A percentile compares a stretch with the other conserved stretches of the same genome.
These are phyloP conservation scores for Rhodofomes roseus DNA, from an alignment of 1,284 basidiomycete genomes.

Conservation along the genomic window DNA sequence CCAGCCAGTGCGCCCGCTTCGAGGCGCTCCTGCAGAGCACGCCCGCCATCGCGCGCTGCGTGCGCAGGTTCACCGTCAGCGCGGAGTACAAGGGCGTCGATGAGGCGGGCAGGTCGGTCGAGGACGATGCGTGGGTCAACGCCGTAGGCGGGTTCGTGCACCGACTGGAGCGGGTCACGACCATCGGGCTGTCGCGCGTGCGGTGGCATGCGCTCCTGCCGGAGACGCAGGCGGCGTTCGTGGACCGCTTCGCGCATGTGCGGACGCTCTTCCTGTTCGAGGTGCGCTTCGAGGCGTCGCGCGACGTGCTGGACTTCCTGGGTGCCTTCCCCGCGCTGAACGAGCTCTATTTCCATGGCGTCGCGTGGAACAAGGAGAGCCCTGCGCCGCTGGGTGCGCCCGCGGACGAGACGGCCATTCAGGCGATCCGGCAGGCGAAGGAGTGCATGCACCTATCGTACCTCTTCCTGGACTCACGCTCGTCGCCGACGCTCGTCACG, in stretches of 20 bases:
- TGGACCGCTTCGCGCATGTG: constrained; percentile 19
- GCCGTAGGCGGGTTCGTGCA: constrained; percentile 17
- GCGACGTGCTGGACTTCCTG: constrained; percentile 27
- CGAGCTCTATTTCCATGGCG: constrained; percentile 31
- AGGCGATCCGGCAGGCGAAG: not conserved
- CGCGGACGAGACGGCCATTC: not conserved
- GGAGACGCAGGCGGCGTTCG: constrained; percentile 22
- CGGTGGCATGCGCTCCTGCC: constrained; percentile 23
- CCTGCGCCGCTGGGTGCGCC: constrained; percentile 12
- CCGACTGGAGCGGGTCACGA: constrained; percentile 17
- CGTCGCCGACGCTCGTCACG: constrained; percentile 29
- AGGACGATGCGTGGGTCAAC: constrained; percentile 29
- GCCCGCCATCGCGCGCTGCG: constrained; percentile 23
- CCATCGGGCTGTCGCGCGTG: constrained; percentile 25
- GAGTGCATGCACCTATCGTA: constrained; percentile 26
- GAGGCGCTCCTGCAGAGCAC: constrained; percentile 16
- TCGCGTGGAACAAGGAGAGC: constrained; percentile 28
- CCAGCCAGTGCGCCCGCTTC: constrained; percentile 22
- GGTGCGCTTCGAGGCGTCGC: constrained; percentile 25
- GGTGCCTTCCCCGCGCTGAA: constrained; percentile 25
- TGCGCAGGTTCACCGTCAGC: constrained; percentile 26
- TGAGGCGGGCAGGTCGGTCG: constrained; percentile 15
- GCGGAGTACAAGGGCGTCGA: constrained; percentile 22
- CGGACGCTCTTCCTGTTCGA: constrained; percentile 29
- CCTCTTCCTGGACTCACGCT: constrained; percentile 28